Evolutionary conservation across 805 yeast species (phyloP), one percentile per base, ranked within the genome.

Genomic region (Teunomyces aglyptinius): DNA sequence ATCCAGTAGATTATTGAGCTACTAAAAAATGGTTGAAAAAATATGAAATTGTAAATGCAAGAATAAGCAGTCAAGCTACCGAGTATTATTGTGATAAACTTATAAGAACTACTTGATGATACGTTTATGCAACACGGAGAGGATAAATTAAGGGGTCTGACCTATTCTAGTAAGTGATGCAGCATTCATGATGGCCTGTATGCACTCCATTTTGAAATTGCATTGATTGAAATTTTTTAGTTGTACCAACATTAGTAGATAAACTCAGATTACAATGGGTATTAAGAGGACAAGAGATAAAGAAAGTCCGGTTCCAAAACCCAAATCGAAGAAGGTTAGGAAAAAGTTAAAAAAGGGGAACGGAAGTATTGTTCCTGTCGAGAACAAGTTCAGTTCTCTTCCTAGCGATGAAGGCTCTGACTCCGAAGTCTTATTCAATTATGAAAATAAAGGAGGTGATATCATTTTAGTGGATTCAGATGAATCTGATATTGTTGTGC

Each of bases 401-500:
- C 53, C 58, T 16, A 44, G 43, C 20, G 60, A 58, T 11, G 50
- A 50, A 12, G 63, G 53, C 3, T 57, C 61, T 6, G 68, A 64
- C 41, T 44, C 63, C 13, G 62, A 59, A 41, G 48, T 57, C 18
- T 60, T 53, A 40, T 63, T 62, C 48, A 57, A 55, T 46, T 53
- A 54, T 13, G 51, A 48, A 19, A 32, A 45, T 46, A 28, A 53
- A 44, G 31, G 27, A 48, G 46, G 42, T 44, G 73, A 65, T 13
- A 48, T 65, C 6, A 65, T 65, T 2, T 49, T 71, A 33, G 59
- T 67, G 10, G 73, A 68, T 31, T 58, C 64, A 1, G 64, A 63
- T 3, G 57, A 52, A 56, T 54, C 16, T 29, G 59, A 49, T 7
- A 52, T 49, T 19, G 64, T 52, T 8, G 59, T 61, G 8, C 54